Evolutionary conservation across 805 yeast genomes (phyloP).

Genomic region (Candida cerambycidarum): DNA sequence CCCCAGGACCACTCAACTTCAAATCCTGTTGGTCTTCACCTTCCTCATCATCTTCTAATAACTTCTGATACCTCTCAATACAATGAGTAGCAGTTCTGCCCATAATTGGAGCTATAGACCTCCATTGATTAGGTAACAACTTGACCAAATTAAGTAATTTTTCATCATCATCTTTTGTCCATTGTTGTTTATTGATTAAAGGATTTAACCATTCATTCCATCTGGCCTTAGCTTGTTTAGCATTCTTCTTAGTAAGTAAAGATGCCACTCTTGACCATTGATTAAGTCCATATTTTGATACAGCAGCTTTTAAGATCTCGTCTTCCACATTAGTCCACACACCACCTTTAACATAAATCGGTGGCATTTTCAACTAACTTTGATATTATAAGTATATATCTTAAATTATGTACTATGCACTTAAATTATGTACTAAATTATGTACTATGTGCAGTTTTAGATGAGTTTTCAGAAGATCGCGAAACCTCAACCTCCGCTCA

Average conservation of each 20-base stretch:
- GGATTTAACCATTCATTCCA: slow-evolving; percentile 93
- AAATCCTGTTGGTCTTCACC: slow-evolving; percentile 22
- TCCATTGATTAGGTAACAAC: slow-evolving; percentile 90
- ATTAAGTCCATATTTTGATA: slow-evolving; percentile 87
- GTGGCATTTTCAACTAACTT: slow-evolving; percentile 49
- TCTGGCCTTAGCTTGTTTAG: slow-evolving; percentile 87
- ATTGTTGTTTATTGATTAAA: slow-evolving; percentile 55
- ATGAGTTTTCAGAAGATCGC: slow-evolving; percentile 7
- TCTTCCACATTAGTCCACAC: slow-evolving; percentile 87
- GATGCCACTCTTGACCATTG: slow-evolving; percentile 96
- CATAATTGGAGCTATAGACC: slow-evolving; percentile 77
- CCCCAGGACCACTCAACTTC: slow-evolving; percentile 51
- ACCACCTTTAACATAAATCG: slow-evolving; percentile 79
- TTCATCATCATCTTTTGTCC: slow-evolving; percentile 78
- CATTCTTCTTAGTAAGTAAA: slow-evolving; percentile 77
- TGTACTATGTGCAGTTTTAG: neutral
- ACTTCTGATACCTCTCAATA: slow-evolving; percentile 76
- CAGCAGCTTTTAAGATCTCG: slow-evolving; percentile 85
- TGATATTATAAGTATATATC: neutral
- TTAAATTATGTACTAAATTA: too few relatives aligned
- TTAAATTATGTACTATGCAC: too few relatives aligned
- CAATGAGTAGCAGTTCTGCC: slow-evolving; percentile 87
- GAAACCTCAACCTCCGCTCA: slow-evolving; percentile 4
- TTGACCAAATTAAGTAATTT: slow-evolving; percentile 64
- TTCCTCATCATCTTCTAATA: slow-evolving; percentile 46